A percentile compares a stretch with the other conserved stretches of the same genome.
phyloP scores from a whole-genome alignment of 2,329 filamentous ascomycete genomes.

The Paraphaeosphaeria sporulosa region DNA sequence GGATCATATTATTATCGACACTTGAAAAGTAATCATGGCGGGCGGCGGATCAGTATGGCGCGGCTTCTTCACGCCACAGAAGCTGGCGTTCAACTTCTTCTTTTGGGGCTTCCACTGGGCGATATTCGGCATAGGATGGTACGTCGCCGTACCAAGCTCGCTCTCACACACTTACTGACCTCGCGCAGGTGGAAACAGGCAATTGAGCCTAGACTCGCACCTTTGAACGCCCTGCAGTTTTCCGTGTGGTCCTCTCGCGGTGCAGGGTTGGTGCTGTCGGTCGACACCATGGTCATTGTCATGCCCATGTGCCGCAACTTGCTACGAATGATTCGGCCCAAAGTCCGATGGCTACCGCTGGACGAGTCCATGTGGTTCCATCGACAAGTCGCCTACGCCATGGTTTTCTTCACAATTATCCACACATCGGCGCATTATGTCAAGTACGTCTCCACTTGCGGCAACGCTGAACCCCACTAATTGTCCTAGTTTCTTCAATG shows the following conservation, averaged over 20 bases:
- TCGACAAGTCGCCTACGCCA: slow-evolving; percentile 87
- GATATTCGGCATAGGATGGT: slow-evolving; percentile 89
- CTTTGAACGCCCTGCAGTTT: slow-evolving; percentile 80
- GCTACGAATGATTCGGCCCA: slow-evolving; percentile 83
- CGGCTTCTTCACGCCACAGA: slow-evolving; percentile 66
- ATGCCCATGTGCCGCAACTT: slow-evolving; percentile 95
- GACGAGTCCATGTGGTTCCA: slow-evolving; percentile 98
- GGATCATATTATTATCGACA: slow-evolving; percentile 16
- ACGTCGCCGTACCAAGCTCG: slow-evolving; percentile 44
- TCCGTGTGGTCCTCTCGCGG: slow-evolving; percentile 98
- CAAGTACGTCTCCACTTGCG: slow-evolving; percentile 68
- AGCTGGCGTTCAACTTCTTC: slow-evolving; percentile 79
- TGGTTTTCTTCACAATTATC: slow-evolving; percentile 81
- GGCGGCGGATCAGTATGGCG: slow-evolving; percentile 15
- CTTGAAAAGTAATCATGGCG: slow-evolving; percentile 21
- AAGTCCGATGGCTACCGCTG: slow-evolving; percentile 86
- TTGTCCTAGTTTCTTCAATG: slow-evolving; percentile 83
- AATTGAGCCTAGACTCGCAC: slow-evolving; percentile 70
- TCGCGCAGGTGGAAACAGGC: slow-evolving; percentile 78
- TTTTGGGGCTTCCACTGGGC: slow-evolving; percentile 82
- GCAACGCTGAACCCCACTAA: slow-evolving; percentile 17
- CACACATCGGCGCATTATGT: slow-evolving; percentile 89
- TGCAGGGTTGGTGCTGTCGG: slow-evolving; percentile 82
- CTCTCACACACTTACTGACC: slow-evolving; percentile 29
- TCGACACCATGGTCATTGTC: slow-evolving; percentile 87